A percentile compares a stretch with the other conserved stretches of the same genome.
Evolutionary conservation across 495 filamentous ascomycete genomes (phyloP).

Genomic region (Choiromyces venosus): DNA sequence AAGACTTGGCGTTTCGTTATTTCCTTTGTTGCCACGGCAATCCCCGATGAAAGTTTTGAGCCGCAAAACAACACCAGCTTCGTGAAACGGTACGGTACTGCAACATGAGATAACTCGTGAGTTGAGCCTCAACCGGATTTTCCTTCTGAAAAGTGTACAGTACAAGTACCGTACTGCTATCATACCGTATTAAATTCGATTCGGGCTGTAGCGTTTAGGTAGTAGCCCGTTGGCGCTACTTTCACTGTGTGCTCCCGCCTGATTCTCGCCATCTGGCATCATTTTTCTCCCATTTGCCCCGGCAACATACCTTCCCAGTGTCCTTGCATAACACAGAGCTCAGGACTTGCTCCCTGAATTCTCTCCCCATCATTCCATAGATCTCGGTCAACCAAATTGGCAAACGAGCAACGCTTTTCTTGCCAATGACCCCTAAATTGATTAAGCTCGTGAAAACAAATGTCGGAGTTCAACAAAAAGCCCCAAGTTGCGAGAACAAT

Average conservation of each 20-base stretch:
- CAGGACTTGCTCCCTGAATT: too few relatives aligned
- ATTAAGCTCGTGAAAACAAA: too few relatives aligned
- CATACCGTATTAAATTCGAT: background rate
- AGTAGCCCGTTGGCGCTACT: background rate
- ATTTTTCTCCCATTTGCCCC: too few relatives aligned
- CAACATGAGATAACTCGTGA: background rate
- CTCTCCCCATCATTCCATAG: too few relatives aligned
- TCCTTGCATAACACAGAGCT: too few relatives aligned
- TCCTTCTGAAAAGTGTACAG: background rate
- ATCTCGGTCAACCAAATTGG: too few relatives aligned
- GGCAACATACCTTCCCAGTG: background rate
- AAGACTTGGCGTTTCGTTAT: background rate
- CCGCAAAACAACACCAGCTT: background rate
- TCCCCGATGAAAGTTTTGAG: background rate
- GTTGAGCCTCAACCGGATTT: background rate
- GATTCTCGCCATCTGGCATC: background rate
- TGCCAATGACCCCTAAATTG: too few relatives aligned
- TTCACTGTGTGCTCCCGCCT: background rate
- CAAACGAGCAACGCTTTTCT: too few relatives aligned
- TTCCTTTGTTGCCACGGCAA: background rate
- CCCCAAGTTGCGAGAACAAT: too few relatives aligned
- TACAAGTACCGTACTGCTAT: too few relatives aligned
- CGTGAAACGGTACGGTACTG: background rate
- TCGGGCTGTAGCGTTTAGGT: background rate
- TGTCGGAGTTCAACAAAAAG: too few relatives aligned